Conservation (phyloP, 2,329 filamentous ascomycete genomes). For the Gliomastix tumulicola region DNA sequence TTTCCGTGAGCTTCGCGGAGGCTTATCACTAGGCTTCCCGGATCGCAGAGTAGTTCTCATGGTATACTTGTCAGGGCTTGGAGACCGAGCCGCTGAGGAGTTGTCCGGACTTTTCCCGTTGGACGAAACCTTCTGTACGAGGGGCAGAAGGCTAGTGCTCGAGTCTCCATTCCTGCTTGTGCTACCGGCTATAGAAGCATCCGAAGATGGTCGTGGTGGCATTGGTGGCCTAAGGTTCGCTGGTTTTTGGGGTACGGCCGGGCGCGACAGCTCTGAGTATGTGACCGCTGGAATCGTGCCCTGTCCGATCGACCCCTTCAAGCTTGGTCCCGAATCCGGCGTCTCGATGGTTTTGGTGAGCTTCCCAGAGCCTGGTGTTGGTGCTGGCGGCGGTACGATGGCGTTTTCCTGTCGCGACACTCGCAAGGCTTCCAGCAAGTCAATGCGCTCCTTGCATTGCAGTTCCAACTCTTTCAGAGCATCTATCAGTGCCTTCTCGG, state of each 20-base stretch:
- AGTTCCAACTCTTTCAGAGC: constrained; percentile 77
- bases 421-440: constrained; percentile 75
- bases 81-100: constrained; percentile 39
- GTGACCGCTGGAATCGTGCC: constrained; percentile 75
- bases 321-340: constrained; percentile 11
- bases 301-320: constrained; percentile 64
- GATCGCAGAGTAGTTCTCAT: constrained; percentile 56
- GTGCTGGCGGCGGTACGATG: constrained; percentile 1
- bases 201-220: constrained; percentile 46
- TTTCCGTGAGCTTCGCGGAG: constrained; percentile 28
- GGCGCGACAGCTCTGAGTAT: constrained; percentile 76
- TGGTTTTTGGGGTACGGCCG: constrained; percentile 46
- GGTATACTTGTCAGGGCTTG: constrained; percentile 53
- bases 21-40: constrained; percentile 34
- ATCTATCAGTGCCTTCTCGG: constrained; percentile 74
- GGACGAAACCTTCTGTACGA: too few species aligned
- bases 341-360: constrained; percentile 13
- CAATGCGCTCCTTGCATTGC: constrained; percentile 89
- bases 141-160: too few species aligned
- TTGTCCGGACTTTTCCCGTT: too few species aligned
- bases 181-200: constrained; percentile 17
- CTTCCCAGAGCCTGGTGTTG: too few species aligned
- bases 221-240: constrained; percentile 42
- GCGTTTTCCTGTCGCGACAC: constrained; percentile 45
- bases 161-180: too few species aligned